These are phyloP conservation scores for Tremellales sp. DNA, from an alignment of 1,284 basidiomycete species.

Conservation along the genomic window DNA sequence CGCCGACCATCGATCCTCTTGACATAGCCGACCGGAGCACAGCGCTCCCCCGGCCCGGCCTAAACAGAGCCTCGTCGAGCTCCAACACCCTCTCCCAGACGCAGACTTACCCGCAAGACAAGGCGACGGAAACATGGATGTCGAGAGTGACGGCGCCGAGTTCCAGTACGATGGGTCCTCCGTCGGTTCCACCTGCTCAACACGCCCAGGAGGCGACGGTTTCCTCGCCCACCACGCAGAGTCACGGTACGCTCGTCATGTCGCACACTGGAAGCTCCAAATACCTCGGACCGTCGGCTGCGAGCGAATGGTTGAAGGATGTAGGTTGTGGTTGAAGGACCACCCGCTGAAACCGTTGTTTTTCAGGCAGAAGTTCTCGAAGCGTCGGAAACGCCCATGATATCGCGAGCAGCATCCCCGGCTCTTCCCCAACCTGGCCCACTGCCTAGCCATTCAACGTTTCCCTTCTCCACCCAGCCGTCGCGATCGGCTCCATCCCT, in stretches of 20 bases:
- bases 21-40: background rate
- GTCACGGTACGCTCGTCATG: slow-evolving; percentile 35
- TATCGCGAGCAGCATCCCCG: slow-evolving; percentile 1
- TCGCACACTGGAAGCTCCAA: slow-evolving; percentile 27
- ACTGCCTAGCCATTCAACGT: too few relatives aligned
- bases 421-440: background rate
- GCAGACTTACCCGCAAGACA: background rate
- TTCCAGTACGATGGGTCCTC: too few relatives aligned
- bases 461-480: slow-evolving; percentile 6
- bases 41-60: background rate
- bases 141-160: background rate
- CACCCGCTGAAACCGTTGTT: background rate
- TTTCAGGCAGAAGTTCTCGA: slow-evolving; percentile 18
- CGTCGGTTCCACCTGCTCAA: background rate
- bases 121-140: background rate
- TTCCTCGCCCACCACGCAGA: slow-evolving; percentile 11
- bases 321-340: slow-evolving; percentile 10
- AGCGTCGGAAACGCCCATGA: background rate
- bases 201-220: too few relatives aligned
- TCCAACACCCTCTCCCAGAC: background rate
- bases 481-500: slow-evolving; percentile 3
- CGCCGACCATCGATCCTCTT: background rate
- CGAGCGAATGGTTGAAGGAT: slow-evolving; percentile 40
- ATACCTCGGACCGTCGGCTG: slow-evolving; percentile 37
- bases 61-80: background rate